Evolutionary conservation across 176 grass and related monocot genomes (phyloP), one percentile per base, ranked within the genome.

Genomic region (Rhynchospora tenuis): DNA sequence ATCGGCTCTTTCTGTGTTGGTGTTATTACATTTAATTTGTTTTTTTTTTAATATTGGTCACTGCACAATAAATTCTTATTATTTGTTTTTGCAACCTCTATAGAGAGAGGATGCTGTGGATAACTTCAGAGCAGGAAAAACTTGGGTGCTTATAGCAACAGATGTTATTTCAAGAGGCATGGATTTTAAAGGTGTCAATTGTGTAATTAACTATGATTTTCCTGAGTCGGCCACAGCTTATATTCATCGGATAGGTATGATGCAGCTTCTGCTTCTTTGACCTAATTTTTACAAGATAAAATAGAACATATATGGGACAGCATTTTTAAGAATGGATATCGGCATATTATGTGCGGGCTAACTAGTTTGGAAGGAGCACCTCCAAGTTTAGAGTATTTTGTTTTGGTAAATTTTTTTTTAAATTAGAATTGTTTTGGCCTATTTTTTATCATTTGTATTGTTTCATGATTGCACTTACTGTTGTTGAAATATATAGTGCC

Each of bases 161-260:
- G 91, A 98, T 88, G 95, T 98, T 23, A 82, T 98, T 85, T 88
- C 93, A 24, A 89, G 93, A 52, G 96, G 96, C 78, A 95, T 98
- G 93, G 96, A 98, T 86, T 95, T 98, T 89, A 98, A 98, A 85
- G 91, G 93, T 73, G 75, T 98, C 59, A 91, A 93, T 68, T 95
- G 92, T 11, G 93, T 98, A 31, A 90, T 98, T 81, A 98, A 95
- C 76, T 98, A 94, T 42, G 96, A 98, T 93, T 98, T 98, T 83
- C 96, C 92, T 1, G 93, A 98, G 82, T 98, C 96, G 5, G 89
- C 91, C 22, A 74, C 93, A 64, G 92, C 92, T 67, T 98, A 95
- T 87, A 93, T 98, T 86, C 91, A 98, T 84, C 82, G 96, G 60
- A 95, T 98, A 88, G 96, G 93, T 95, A 91, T 62, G 85, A 27